phyloP scores from a whole-genome alignment of 2,329 filamentous ascomycete genomes.

The Trichoderma asperellum region DNA sequence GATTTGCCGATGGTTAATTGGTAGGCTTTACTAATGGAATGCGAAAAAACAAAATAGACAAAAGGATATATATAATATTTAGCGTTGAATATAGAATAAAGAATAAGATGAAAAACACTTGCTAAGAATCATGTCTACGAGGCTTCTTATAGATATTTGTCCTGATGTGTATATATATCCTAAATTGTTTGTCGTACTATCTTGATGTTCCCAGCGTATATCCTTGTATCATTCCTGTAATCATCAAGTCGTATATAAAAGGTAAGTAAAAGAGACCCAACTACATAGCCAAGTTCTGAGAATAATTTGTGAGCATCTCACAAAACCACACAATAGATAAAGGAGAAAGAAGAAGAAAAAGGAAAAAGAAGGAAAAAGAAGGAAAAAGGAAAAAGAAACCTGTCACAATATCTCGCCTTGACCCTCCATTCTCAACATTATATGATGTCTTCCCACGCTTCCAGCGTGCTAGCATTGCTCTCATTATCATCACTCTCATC shows the following conservation, averaged over 20 bases:
- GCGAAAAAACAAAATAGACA: background rate
- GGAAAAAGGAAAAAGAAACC: background rate
- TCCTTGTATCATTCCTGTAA: background rate
- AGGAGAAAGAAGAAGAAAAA: background rate
- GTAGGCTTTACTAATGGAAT: background rate
- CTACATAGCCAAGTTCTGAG: background rate
- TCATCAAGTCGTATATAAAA: background rate
- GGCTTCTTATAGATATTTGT: background rate
- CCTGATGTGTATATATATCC: background rate
- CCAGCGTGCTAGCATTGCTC: background rate
- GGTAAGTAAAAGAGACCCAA: background rate
- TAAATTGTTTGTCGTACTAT: background rate
- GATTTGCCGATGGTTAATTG: background rate
- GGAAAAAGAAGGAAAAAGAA: background rate
- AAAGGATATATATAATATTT: background rate
- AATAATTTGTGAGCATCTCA: background rate
- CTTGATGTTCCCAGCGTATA: background rate
- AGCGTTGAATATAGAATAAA: background rate
- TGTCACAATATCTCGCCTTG: background rate
- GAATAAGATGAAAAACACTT: background rate
- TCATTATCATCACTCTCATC: constrained; percentile 24
- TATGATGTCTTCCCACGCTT: background rate
- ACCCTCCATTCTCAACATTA: background rate
- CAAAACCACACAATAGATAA: background rate
- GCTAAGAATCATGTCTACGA: background rate